Conservation (phyloP, 2,329 filamentous ascomycete species). For the Ophiostoma perfectum region DNA sequence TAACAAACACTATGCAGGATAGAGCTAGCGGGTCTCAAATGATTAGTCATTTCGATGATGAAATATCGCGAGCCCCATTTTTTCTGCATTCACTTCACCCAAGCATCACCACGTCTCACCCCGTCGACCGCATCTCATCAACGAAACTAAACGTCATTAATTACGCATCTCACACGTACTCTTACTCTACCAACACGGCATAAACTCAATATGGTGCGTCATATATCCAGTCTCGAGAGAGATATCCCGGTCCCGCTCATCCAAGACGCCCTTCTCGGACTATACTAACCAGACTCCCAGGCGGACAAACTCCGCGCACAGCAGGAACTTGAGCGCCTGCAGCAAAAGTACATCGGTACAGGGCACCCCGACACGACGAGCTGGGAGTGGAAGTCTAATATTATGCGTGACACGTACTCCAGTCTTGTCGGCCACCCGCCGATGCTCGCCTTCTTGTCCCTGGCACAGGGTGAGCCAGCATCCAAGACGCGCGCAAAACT, state of each 20-base stretch:
- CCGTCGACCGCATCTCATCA: neutral
- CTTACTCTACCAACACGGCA: neutral
- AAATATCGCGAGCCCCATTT: conserved; percentile 14
- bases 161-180: neutral
- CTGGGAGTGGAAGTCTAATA: conserved; percentile 96
- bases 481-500: conserved; percentile 74
- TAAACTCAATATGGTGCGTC: neutral
- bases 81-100: conserved; percentile 1
- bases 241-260: too few relatives aligned
- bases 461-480: conserved; percentile 79
- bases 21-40: neutral
- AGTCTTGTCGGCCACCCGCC: conserved; percentile 87
- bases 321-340: conserved; percentile 94
- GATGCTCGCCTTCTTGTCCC: conserved; percentile 78
- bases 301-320: conserved; percentile 97
- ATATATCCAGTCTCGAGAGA: neutral
- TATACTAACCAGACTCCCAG: conserved; percentile 38
- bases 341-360: conserved; percentile 92
- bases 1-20: neutral
- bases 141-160: neutral
- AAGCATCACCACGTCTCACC: neutral
- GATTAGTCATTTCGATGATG: conserved; percentile 16
- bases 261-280: neutral
- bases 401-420: conserved; percentile 86
- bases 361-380: conserved; percentile 95